These are phyloP conservation scores for Agaricales sp. DNA, from an alignment of 1,284 basidiomycete genomes.

Conservation along the genomic window DNA sequence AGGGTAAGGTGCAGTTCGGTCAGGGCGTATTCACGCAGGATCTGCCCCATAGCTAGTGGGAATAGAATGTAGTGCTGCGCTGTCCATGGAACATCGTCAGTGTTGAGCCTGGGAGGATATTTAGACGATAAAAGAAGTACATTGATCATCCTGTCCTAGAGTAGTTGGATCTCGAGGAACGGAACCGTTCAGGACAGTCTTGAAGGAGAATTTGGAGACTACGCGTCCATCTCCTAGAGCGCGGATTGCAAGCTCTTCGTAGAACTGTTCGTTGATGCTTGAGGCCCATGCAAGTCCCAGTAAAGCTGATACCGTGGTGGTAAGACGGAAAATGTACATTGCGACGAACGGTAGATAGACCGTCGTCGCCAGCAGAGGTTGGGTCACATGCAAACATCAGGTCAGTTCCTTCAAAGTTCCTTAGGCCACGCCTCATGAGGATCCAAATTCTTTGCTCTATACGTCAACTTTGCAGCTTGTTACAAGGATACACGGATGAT, in stretches of 20 bases:
- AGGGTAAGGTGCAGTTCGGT: conserved; percentile 82
- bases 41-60: conserved; percentile 78
- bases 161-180: conserved; percentile 43
- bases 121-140: conserved; percentile 28
- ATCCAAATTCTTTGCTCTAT: no score
- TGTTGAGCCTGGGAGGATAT: conserved; percentile 1
- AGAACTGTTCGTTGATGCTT: conserved; percentile 35
- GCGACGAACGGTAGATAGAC: no score
- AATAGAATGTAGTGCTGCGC: conserved; percentile 81
- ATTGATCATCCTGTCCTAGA: conserved; percentile 38
- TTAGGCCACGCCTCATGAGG: no score
- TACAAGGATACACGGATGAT: no score
- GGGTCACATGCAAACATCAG: no score
- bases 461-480: no score
- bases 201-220: conserved; percentile 77
- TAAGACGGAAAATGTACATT: no score
- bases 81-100: conserved; percentile 15
- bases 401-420: no score
- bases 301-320: no score
- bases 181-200: conserved; percentile 45
- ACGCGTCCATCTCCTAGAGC: conserved; percentile 82
- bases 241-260: conserved; percentile 65
- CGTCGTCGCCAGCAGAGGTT: no score
- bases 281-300: not conserved
- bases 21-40: conserved; percentile 75